phyloP scores from a whole-genome alignment of 352 stramenopile genomes.

The Pythium rhizo-oryzae region DNA sequence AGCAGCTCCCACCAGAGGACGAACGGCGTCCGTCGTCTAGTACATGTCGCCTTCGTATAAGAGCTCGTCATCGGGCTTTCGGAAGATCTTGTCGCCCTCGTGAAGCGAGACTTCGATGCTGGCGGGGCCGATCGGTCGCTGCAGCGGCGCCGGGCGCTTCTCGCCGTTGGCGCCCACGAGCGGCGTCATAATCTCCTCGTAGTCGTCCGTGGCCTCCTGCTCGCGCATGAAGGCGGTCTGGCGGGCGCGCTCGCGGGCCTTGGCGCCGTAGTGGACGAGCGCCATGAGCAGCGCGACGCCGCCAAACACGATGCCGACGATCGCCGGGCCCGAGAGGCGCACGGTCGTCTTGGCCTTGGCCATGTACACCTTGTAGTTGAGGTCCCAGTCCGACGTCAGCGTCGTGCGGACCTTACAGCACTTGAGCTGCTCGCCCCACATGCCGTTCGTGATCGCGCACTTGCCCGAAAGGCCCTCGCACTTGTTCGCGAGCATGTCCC shows the following conservation, averaged over 20 bases:
- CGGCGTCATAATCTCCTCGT: constrained; percentile 92
- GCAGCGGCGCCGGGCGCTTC: constrained; percentile 64
- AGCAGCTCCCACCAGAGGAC: constrained; percentile 15
- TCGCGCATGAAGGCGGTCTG: constrained; percentile 88
- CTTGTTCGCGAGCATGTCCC: constrained; percentile 83
- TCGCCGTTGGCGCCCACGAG: constrained; percentile 63
- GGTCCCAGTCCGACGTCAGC: constrained; percentile 72
- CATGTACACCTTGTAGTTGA: constrained; percentile 70
- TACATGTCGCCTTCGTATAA: constrained; percentile 92
- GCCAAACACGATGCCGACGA: constrained; percentile 82
- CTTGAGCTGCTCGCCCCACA: constrained; percentile 84
- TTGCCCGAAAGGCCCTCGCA: constrained; percentile 74
- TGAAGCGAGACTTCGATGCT: constrained; percentile 83
- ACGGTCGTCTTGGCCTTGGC: constrained; percentile 49
- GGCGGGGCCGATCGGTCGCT: constrained; percentile 64
- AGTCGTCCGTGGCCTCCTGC: constrained; percentile 88
- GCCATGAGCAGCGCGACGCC: constrained; percentile 82
- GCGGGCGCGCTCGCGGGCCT: constrained; percentile 76
- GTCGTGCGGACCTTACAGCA: constrained; percentile 69
- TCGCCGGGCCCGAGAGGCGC: constrained; percentile 64
- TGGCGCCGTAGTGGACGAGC: constrained; percentile 82
- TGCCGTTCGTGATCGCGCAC: constrained; percentile 84
- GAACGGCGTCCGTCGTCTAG: constrained; percentile 34
- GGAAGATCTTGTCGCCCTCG: constrained; percentile 90
- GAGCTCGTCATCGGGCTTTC: constrained; percentile 80